Evolutionary conservation across 495 filamentous ascomycete genomes (phyloP).

Genomic region (Cenococcum geophilum): DNA sequence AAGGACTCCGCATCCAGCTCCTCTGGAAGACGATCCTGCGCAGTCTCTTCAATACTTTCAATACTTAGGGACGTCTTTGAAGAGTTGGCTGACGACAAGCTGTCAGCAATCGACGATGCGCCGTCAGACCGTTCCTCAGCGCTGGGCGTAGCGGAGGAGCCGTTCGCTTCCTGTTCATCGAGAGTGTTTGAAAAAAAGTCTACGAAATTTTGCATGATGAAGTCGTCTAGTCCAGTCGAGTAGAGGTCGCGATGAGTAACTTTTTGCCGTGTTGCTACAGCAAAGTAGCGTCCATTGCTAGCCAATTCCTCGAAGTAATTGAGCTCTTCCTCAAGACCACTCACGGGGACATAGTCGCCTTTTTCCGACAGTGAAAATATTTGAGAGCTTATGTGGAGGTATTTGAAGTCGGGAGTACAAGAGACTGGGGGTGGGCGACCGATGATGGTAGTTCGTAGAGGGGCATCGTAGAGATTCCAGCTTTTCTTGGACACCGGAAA

Average conservation of each 20-base stretch:
- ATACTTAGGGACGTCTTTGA: neutral
- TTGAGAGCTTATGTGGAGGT: neutral
- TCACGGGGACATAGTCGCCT: neutral
- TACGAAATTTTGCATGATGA: neutral
- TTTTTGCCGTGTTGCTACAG: neutral
- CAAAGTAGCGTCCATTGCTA: neutral
- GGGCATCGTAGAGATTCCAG: neutral
- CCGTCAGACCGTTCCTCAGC: neutral
- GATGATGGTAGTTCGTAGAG: neutral
- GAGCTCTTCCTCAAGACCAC: neutral
- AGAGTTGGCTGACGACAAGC: neutral
- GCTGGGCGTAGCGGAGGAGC: neutral
- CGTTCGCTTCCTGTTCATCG: neutral
- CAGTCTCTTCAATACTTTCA: neutral
- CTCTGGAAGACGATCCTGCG: neutral
- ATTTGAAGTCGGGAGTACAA: neutral
- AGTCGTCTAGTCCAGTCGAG: neutral
- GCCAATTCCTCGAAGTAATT: neutral
- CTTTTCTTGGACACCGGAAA: neutral
- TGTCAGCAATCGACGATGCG: neutral
- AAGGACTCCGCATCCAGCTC: neutral
- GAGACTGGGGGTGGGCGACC: neutral
- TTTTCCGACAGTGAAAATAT: neutral
- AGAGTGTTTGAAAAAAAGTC: neutral
- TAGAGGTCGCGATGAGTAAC: neutral